phyloP scores from a whole-genome alignment of 2,329 filamentous ascomycete genomes.

The Hypoxylon sp. region DNA sequence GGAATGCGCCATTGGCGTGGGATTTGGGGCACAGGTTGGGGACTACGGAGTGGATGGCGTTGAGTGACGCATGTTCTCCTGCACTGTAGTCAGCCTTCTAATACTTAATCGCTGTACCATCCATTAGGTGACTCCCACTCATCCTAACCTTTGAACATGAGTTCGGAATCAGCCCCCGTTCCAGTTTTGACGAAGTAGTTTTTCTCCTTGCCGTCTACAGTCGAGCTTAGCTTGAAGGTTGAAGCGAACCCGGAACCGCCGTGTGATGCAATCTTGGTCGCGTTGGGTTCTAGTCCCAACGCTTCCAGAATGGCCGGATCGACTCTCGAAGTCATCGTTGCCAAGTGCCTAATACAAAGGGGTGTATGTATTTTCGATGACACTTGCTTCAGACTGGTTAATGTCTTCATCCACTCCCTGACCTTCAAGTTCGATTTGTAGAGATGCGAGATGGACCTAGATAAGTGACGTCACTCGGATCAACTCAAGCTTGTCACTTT shows the following conservation, averaged over 20 bases:
- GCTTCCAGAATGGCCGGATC: conserved; percentile 74
- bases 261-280: conserved; percentile 68
- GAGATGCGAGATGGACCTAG: neutral
- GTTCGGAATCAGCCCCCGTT: conserved; percentile 67
- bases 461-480: conserved; percentile 30
- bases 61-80: conserved; percentile 87
- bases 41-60: conserved; percentile 79
- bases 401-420: conserved; percentile 23
- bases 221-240: conserved; percentile 69
- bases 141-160: conserved; percentile 76
- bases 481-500: neutral
- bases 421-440: conserved; percentile 2
- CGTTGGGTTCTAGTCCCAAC: conserved; percentile 68
- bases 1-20: conserved; percentile 76
- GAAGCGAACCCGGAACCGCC: conserved; percentile 78
- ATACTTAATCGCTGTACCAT: conserved; percentile 49
- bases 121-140: conserved; percentile 32
- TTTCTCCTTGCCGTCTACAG: conserved; percentile 62
- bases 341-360: conserved; percentile 7
- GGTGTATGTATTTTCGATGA: conserved; percentile 1
- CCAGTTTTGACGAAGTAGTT: conserved; percentile 82
- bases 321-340: conserved; percentile 61
- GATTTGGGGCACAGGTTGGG: conserved; percentile 82
- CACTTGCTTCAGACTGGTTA: conserved; percentile 10
- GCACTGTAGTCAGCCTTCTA: conserved; percentile 54